Evolutionary conservation across 129 eudicot species (phyloP), one percentile per base, ranked within the genome.

Genomic region (Tanacetum coccineum): DNA sequence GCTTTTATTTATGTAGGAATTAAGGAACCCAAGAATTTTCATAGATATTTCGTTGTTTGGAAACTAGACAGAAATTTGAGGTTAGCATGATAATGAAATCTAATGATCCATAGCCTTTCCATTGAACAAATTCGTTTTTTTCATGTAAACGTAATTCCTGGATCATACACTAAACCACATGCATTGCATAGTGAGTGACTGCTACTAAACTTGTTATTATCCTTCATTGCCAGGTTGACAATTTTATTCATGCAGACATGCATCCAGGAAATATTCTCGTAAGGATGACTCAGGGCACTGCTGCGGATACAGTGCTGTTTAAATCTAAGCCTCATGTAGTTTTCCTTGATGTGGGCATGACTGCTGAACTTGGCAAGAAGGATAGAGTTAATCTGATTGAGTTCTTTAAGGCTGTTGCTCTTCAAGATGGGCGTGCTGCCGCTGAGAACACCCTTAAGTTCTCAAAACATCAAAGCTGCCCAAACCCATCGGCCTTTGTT

Each of bases 211-310:
- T 2, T 47, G 66, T 21, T 25, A 5, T 4, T 58, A 53, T 65
- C 67, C 25, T 54, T 19, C 15, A n/a, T 57, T 70, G 80, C 49
- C 89, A 92, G 98, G 98, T 86, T 62, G 98, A 92, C 82, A 92
- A 92, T 81, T 92, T 92, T 75, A 66, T 92, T 68, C 96, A 92
- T 75, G 96, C 98, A 51, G 96, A 92, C 82, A 92, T 92, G 96
- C 98, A 92, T 84, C 98, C 98, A 4, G 98, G 98, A 61, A 92
- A 92, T 70, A 92, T 92, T 76, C 96, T 92, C 69, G 98, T 92
- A 50, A 83, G 95, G 72, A 71, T 76, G 64, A 68, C 81, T 9
- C 74, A 69, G 17, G 72, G 78, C 55, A 82, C 64, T 53, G 66
- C 70, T 64, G 48, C 85, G 13, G 78, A 64, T 22, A 86, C 82